These are phyloP conservation scores for Schizochytrium sp. DNA, from an alignment of 108 stramenopile species.

Conservation along the genomic window DNA sequence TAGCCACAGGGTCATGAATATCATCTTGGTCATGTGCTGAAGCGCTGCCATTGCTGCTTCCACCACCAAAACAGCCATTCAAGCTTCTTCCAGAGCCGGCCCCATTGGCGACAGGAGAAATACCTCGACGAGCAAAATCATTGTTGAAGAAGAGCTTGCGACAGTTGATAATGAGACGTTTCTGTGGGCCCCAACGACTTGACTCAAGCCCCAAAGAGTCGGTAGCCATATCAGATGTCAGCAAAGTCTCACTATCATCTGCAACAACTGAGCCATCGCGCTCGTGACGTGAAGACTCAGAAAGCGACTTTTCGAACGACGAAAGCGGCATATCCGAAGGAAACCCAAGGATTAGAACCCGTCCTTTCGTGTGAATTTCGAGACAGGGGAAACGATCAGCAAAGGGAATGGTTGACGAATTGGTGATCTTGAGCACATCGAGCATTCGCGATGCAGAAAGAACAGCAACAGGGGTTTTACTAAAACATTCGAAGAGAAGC, in stretches of 20 bases:
- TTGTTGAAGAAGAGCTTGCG: background rate
- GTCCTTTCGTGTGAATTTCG: conserved; percentile 33
- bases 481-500: background rate
- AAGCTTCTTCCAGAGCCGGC: background rate
- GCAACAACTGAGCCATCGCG: background rate
- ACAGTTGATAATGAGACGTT: conserved; percentile 43
- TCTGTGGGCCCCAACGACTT: conserved; percentile 38
- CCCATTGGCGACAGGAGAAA: background rate
- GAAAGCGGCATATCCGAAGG: background rate
- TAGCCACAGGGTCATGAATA: too few relatives aligned
- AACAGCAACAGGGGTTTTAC: conserved; percentile 5
- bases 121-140: background rate
- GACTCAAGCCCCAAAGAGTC: background rate
- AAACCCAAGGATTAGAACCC: conserved; percentile 12
- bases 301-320: background rate
- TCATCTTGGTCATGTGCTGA: too few relatives aligned
- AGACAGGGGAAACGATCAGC: conserved; percentile 20
- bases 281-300: background rate
- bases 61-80: conserved; percentile 6
- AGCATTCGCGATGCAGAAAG: background rate
- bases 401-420: background rate
- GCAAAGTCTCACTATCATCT: background rate
- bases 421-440: conserved; percentile 7
- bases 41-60: too few relatives aligned
- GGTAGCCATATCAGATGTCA: conserved; percentile 21